phyloP scores from a whole-genome alignment of 768 basidiomycete genomes.

The Boletus subcaerulescens region DNA sequence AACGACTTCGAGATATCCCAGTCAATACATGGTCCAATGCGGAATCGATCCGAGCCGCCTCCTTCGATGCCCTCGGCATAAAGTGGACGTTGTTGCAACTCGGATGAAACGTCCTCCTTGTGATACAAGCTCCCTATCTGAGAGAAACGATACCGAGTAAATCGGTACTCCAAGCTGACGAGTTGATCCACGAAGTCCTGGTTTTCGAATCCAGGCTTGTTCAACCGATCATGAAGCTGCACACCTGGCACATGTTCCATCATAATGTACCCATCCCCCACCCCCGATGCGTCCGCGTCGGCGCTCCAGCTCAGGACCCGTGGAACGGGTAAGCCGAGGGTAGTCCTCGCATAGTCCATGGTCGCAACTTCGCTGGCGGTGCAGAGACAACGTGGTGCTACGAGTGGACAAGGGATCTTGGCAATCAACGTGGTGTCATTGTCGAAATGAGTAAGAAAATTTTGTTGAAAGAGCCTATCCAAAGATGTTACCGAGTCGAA shows the following conservation, averaged over 20 bases:
- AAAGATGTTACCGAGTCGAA: too few relatives aligned
- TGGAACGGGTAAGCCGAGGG: slow-evolving; percentile 29
- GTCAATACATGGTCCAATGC: slow-evolving; percentile 5
- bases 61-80: slow-evolving; percentile 29
- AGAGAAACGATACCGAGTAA: slow-evolving; percentile 23
- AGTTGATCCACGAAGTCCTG: slow-evolving; percentile 15
- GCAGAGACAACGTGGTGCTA: slow-evolving; percentile 24
- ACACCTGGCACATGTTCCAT: slow-evolving; percentile 31
- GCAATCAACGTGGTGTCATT: slow-evolving; percentile 12
- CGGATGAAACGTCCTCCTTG: slow-evolving; percentile 25
- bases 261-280: slow-evolving; percentile 34
- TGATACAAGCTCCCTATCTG: slow-evolving; percentile 37
- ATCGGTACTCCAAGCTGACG: slow-evolving; percentile 19
- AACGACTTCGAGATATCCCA: slow-evolving; percentile 8
- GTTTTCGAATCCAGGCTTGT: neutral
- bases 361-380: slow-evolving; percentile 40
- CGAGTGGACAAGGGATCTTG: slow-evolving; percentile 19
- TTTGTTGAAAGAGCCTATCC: slow-evolving; percentile 11
- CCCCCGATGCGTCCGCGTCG: slow-evolving; percentile 13
- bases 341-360: slow-evolving; percentile 28
- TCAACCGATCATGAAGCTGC: slow-evolving; percentile 17
- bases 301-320: slow-evolving; percentile 31
- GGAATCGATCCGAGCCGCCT: slow-evolving; percentile 23
- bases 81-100: slow-evolving; percentile 8
- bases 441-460: slow-evolving; percentile 13